phyloP scores from a whole-genome alignment of 148 eudicot genomes.

The Dysphania ambrosioides region DNA sequence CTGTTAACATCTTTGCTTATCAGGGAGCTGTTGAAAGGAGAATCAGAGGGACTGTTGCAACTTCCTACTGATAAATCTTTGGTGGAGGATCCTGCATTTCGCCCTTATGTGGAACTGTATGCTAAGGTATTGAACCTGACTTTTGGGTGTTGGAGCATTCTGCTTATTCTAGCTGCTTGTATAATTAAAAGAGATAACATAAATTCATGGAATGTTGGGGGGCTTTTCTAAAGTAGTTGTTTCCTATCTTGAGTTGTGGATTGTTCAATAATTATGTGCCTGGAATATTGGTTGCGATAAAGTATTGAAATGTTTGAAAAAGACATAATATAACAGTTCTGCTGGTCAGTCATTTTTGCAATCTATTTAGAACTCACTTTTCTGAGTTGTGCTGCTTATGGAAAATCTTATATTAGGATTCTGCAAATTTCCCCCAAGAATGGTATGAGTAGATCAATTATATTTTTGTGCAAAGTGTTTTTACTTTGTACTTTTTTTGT shows the following conservation, averaged over 20 bases:
- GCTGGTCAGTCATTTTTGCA: background rate
- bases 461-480: background rate
- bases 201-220: background rate
- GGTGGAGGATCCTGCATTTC: conserved; percentile 77
- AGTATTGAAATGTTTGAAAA: background rate
- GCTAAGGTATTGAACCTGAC: conserved; percentile 60
- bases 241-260: background rate
- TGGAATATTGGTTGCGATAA: background rate
- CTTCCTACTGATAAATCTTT: conserved; percentile 82
- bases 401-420: background rate
- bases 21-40: conserved; percentile 86
- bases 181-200: background rate
- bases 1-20: conserved; percentile 8
- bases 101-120: conserved; percentile 75
- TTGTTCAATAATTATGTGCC: background rate
- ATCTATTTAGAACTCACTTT: background rate
- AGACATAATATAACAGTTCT: background rate
- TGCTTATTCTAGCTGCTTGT: background rate
- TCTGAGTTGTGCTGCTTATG: background rate
- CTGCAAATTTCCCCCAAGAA: background rate
- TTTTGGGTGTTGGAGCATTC: background rate
- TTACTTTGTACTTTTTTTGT: conserved; percentile 2
- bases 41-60: conserved; percentile 78
- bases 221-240: conserved; percentile 3
- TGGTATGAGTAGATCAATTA: background rate